Evolutionary conservation across 345 rosid genomes (phyloP).

Genomic region (Linum lewisii): DNA sequence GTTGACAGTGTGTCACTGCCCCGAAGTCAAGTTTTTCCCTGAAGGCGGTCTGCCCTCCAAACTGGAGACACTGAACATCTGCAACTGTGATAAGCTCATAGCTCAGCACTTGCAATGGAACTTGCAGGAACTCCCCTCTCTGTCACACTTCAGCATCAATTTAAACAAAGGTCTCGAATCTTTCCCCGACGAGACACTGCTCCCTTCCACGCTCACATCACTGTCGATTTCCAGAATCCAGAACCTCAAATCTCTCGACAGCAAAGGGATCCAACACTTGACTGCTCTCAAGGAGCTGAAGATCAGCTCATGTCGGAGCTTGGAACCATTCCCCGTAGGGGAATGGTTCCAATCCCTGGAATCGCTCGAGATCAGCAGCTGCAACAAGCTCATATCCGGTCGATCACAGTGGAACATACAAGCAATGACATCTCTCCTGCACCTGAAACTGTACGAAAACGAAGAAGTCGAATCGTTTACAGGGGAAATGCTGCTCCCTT

Average conservation of each 20-base stretch:
- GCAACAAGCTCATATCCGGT: neutral
- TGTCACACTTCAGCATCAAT: constrained; percentile 5
- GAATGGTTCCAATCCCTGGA: neutral
- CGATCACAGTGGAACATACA: neutral
- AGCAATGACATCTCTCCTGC: neutral
- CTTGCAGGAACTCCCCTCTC: constrained; percentile 10
- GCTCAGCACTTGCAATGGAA: constrained; percentile 3
- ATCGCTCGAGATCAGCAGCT: neutral
- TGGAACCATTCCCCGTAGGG: neutral
- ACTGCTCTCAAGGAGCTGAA: constrained; percentile 2
- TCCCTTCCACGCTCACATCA: neutral
- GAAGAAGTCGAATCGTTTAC: neutral
- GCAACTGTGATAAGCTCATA: constrained; percentile 10
- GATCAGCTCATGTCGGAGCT: neutral
- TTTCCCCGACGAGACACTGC: neutral
- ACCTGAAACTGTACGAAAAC: neutral
- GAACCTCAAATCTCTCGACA: constrained; percentile 6
- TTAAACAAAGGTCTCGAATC: neutral
- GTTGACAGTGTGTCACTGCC: neutral
- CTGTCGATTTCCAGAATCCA: neutral
- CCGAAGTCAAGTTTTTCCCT: constrained; percentile 13
- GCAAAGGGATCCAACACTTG: constrained; percentile 1
- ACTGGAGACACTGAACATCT: constrained; percentile 4
- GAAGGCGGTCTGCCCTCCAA: constrained; percentile 14
- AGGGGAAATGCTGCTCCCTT: neutral